These are phyloP conservation scores for Rhododendron vialii DNA, from an alignment of 148 eudicot species.

Conservation along the genomic window DNA sequence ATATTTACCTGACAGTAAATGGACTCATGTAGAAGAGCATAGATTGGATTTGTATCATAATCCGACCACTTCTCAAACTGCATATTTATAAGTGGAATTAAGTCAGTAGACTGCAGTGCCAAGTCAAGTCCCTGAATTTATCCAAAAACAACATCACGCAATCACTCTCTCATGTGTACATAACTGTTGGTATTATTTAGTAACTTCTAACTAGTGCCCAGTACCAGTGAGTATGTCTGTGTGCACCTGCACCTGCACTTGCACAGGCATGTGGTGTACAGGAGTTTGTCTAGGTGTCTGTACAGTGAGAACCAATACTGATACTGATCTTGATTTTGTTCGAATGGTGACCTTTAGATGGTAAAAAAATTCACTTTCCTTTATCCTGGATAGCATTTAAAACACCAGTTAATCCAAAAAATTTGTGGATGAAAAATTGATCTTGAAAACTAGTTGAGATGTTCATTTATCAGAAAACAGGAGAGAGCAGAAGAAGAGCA, in stretches of 20 bases:
- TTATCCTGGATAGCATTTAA: neutral
- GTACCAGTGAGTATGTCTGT: neutral
- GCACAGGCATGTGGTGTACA: neutral
- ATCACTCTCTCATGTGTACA: neutral
- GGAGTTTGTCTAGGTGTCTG: neutral
- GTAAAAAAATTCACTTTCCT: neutral
- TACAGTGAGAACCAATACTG: neutral
- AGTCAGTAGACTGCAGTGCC: constrained; percentile 12
- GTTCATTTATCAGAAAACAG: neutral
- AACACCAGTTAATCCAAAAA: neutral
- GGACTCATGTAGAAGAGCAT: constrained; percentile 79
- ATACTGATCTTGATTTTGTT: neutral
- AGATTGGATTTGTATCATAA: constrained; percentile 79
- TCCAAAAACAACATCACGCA: neutral
- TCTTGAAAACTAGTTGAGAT: neutral
- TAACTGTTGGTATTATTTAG: neutral
- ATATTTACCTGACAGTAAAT: constrained; percentile 78
- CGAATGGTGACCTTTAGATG: neutral
- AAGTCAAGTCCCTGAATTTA: neutral
- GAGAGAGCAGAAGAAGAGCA: neutral
- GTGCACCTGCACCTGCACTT: neutral
- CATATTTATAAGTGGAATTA: constrained; percentile 20
- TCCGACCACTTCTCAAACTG: constrained; percentile 77
- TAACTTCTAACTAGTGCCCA: neutral
- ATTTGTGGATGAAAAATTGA: neutral